These are phyloP conservation scores for Phytopythium oedochilum DNA, from an alignment of 352 stramenopile species.

Conservation along the genomic window DNA sequence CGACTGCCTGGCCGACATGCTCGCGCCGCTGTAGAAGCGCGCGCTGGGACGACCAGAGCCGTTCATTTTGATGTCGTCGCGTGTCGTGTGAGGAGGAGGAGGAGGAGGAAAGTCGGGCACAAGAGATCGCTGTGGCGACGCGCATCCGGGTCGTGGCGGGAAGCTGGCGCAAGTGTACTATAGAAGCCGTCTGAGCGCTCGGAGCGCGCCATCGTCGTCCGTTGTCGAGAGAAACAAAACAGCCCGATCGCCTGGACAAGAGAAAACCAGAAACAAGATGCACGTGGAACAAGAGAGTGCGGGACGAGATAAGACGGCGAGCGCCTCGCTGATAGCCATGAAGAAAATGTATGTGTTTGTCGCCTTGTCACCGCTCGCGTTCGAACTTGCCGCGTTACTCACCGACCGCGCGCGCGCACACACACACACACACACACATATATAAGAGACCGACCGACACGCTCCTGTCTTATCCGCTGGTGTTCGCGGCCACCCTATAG, in stretches of 20 bases:
- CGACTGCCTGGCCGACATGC: conserved; percentile 37
- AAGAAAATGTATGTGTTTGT: neutral
- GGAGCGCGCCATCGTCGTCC: neutral
- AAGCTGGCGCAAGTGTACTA: neutral
- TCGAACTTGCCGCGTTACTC: neutral
- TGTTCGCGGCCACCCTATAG: neutral
- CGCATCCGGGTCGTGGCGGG: too few relatives aligned
- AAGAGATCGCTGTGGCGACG: too few relatives aligned
- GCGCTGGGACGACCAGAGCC: neutral
- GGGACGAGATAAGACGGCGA: neutral
- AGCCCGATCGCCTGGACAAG: too few relatives aligned
- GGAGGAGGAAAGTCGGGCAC: neutral
- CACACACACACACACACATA: too few relatives aligned
- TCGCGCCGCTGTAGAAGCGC: conserved; percentile 1
- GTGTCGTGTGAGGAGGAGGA: neutral
- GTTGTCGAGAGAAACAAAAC: too few relatives aligned
- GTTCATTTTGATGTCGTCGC: neutral
- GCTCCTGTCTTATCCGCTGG: neutral
- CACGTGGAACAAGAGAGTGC: neutral
- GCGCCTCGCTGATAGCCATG: neutral
- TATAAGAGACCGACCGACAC: too few relatives aligned
- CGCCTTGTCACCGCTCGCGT: neutral
- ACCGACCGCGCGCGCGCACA: neutral
- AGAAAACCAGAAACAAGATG: neutral
- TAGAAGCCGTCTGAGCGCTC: neutral